Base-by-base conservation (phyloP, 495 filamentous ascomycete genomes). In the Aspergillus affinis region DNA sequence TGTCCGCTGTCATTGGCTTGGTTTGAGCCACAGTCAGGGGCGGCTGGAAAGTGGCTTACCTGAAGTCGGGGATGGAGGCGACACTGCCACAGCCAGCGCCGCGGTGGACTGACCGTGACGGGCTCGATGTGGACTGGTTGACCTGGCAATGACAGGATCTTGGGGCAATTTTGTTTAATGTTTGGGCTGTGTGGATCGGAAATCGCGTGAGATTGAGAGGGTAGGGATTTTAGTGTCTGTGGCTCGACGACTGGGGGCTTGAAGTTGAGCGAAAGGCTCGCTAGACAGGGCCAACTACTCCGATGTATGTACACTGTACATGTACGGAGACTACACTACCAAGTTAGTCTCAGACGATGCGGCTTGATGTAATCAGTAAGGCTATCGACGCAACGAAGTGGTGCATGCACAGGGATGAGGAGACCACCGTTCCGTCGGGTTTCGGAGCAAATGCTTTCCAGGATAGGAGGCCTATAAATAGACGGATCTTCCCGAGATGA, bases 1-100 rank as follows among this genome's bases (percentile, higher is more conserved):
- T 45, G 30, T 54, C 52, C 41, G 8, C 20, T 54, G 36, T 54
- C n/a, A 54, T 54, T 54, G 27, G 19, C 30, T 21, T 54, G 41
- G 52, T 45, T 21, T 45, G 15, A 54, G 52, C 32, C 32, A 45
- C 52, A 7, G 18, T 27, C 18, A 17, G 12, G 27, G 50, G 50
- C n/a, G 13, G 27, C 50, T 52, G 52, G 32, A 10, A 10, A 21
- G 52, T 54, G 52, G 52, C 52, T 54, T 15, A 46, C 52, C 52
- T 54, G 52, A 54, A 54, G n/a, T 46, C 36, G 36, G 36, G 36
- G 36, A 44, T 44, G 52, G 51, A 54, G 15, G 20, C 8, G 27
- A 26, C 52, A 44, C 52, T 23, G 52, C 52, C 52, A 54, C 52
- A 41, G 13, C 26, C 27, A 36, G 4, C 9, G 17, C 3, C 32